A percentile compares a stretch with the other conserved stretches of the same genome.
Evolutionary conservation across 176 grass and related monocot species (phyloP).

Genomic region (Carex kokanica): DNA sequence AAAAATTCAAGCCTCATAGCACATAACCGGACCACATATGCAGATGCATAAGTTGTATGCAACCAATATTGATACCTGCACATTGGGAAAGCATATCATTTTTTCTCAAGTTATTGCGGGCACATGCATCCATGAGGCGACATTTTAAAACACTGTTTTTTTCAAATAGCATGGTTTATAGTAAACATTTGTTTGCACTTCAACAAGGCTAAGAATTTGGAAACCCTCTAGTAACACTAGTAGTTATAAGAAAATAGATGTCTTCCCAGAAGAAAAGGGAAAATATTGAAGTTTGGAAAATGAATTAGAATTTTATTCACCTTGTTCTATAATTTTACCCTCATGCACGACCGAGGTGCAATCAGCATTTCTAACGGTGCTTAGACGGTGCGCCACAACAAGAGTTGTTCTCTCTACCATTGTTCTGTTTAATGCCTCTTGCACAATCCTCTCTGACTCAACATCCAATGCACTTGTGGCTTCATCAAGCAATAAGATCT

Average conservation of each 20-base stretch:
- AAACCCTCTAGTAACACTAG: not conserved
- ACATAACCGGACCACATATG: not conserved
- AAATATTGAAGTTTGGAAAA: not conserved
- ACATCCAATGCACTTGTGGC: conserved; percentile 88
- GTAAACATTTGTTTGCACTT: not conserved
- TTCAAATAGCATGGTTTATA: not conserved
- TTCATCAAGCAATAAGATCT: conserved; percentile 83
- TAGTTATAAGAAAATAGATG: not conserved
- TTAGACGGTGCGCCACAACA: conserved; percentile 72
- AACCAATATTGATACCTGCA: not conserved
- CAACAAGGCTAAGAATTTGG: not conserved
- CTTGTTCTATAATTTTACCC: conserved; percentile 82
- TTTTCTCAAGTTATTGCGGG: not conserved
- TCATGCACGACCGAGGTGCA: conserved; percentile 56
- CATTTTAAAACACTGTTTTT: not conserved
- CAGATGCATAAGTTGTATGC: not conserved
- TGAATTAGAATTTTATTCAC: conserved; percentile 25
- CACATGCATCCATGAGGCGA: not conserved
- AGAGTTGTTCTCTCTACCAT: conserved; percentile 71
- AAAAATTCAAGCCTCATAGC: not conserved
- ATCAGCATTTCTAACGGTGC: conserved; percentile 73
- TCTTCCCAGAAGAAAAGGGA: not conserved
- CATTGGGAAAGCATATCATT: not conserved
- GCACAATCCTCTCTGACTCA: conserved; percentile 76
- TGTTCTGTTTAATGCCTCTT: conserved; percentile 67